phyloP scores from a whole-genome alignment of 768 basidiomycete species.

The Leccinum aurantiacum region DNA sequence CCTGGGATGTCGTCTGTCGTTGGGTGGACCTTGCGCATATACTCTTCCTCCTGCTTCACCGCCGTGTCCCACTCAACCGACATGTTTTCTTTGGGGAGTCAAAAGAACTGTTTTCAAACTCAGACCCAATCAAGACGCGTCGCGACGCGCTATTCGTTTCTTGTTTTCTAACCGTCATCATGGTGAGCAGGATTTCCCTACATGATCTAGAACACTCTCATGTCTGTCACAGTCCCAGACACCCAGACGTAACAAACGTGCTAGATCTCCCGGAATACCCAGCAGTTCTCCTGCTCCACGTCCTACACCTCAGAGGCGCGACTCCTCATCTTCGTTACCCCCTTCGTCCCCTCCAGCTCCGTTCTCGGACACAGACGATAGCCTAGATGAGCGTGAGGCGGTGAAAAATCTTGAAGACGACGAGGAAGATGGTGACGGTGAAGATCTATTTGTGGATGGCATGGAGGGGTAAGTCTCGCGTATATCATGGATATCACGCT shows the following conservation, averaged over 20 bases:
- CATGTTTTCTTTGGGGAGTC: too few species aligned
- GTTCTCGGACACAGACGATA: constrained; percentile 87
- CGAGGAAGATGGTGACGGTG: constrained; percentile 79
- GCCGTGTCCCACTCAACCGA: constrained; percentile 50
- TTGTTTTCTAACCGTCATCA: constrained; percentile 26
- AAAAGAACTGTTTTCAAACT: constrained; percentile 38
- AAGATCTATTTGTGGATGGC: constrained; percentile 88
- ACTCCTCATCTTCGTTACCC: constrained; percentile 74
- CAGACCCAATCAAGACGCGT: constrained; percentile 41
- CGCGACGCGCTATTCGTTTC: constrained; percentile 42
- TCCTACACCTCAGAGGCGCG: constrained; percentile 48
- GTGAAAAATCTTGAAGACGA: constrained; percentile 67
- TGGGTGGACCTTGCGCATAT: constrained; percentile 66
- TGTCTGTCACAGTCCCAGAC: constrained; percentile 36
- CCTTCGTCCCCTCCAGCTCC: constrained; percentile 82
- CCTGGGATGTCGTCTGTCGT: too few species aligned
- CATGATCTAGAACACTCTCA: not conserved
- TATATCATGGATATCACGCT: constrained; percentile 7
- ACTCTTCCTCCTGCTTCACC: constrained; percentile 67
- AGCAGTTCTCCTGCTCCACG: constrained; percentile 46
- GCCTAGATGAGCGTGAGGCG: constrained; percentile 66
- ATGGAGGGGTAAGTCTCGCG: constrained; percentile 60
- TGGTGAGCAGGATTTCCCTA: constrained; percentile 36
- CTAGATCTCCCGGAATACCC: constrained; percentile 54
- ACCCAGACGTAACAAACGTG: constrained; percentile 61